Evolutionary conservation across 2,329 filamentous ascomycete genomes (phyloP).

Genomic region (Epichloe elymi): DNA sequence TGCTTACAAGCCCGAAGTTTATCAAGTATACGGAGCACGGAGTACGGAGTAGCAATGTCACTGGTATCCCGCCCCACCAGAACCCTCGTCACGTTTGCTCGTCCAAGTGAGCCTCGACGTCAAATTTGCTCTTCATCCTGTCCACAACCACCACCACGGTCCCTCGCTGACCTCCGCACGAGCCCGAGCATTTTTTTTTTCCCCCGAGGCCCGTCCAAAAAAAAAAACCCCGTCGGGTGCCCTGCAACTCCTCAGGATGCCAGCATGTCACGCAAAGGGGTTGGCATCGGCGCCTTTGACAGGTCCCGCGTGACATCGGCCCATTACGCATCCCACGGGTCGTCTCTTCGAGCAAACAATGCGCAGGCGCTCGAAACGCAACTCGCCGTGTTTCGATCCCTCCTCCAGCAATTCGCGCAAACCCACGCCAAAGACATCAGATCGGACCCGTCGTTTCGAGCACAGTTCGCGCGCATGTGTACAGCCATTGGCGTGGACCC

Average conservation of each 20-base stretch:
- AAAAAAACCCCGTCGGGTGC: too few species aligned
- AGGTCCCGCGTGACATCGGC: slow-evolving; percentile 72
- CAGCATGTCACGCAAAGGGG: slow-evolving; percentile 61
- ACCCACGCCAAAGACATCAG: slow-evolving; percentile 94
- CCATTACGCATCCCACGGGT: slow-evolving; percentile 84
- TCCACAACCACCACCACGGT: too few species aligned
- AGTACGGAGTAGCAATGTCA: too few species aligned
- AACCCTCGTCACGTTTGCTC: too few species aligned
- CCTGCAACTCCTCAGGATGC: background rate
- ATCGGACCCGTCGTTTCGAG: slow-evolving; percentile 85
- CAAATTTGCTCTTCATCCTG: too few species aligned
- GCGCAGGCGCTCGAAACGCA: slow-evolving; percentile 80
- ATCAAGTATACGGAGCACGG: too few species aligned
- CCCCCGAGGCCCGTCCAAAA: too few species aligned
- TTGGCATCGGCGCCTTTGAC: slow-evolving; percentile 83
- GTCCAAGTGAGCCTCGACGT: too few species aligned
- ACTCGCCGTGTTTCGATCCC: slow-evolving; percentile 87
- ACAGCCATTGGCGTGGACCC: slow-evolving; percentile 93
- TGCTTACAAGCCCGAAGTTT: too few species aligned
- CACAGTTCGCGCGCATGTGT: slow-evolving; percentile 98
- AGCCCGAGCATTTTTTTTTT: too few species aligned
- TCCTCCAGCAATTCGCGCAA: slow-evolving; percentile 87
- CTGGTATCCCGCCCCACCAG: too few species aligned
- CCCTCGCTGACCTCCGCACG: too few species aligned
- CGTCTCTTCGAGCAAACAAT: slow-evolving; percentile 71